phyloP scores from a whole-genome alignment of 441 rosid species.

The Arabidopsis hybrid region DNA sequence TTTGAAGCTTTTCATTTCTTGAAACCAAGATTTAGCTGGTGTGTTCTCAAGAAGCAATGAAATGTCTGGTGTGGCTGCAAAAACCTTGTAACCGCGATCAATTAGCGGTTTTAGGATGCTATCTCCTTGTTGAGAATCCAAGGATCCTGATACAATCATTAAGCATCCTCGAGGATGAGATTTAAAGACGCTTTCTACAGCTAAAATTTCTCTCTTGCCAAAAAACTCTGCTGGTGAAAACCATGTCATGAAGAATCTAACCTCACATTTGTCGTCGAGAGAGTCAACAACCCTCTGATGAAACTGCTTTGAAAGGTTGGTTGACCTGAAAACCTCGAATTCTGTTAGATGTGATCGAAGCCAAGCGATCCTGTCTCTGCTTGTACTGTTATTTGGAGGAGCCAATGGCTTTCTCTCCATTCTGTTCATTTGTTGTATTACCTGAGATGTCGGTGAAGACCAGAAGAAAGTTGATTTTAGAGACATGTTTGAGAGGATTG shows the following conservation, averaged over 20 bases:
- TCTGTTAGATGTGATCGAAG: constrained; percentile 51
- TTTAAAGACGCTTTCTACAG: constrained; percentile 58
- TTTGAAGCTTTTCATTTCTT: constrained; percentile 52
- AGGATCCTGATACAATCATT: constrained; percentile 60
- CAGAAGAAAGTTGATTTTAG: constrained; percentile 31
- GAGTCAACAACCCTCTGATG: constrained; percentile 58
- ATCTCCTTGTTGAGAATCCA: constrained; percentile 58
- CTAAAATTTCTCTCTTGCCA: constrained; percentile 53
- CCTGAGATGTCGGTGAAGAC: constrained; percentile 27
- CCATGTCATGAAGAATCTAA: constrained; percentile 75
- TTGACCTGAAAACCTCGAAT: constrained; percentile 61
- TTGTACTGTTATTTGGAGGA: constrained; percentile 57
- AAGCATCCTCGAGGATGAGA: constrained; percentile 64
- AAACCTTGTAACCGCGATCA: constrained; percentile 50
- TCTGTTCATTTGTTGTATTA: constrained; percentile 37
- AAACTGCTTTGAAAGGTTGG: constrained; percentile 53
- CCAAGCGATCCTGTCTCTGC: constrained; percentile 58
- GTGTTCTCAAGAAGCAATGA: constrained; percentile 55
- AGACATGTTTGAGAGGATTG: constrained; percentile 42
- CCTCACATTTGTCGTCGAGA: constrained; percentile 53
- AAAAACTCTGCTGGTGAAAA: constrained; percentile 54
- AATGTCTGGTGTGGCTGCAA: constrained; percentile 61
- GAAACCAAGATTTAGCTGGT: constrained; percentile 62
- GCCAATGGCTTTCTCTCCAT: constrained; percentile 45
- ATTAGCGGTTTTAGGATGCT: constrained; percentile 54